Evolutionary conservation across 176 grass and related monocot species (phyloP), one percentile per base, ranked within the genome.

Genomic region (Rhynchospora tenuis): DNA sequence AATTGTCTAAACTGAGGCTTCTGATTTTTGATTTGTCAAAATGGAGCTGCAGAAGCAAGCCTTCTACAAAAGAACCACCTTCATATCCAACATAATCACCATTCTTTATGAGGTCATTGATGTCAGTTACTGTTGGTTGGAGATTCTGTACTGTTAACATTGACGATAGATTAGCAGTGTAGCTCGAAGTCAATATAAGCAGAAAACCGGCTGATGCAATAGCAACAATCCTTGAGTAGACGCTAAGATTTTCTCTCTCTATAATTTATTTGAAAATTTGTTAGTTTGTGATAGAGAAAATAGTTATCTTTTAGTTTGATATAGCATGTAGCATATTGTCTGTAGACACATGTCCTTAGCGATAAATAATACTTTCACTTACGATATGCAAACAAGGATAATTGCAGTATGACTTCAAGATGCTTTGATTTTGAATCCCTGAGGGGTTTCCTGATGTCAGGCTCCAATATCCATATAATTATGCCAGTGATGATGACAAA

Each of bases 141-240:
- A 88, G 85, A 14, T 90, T 82, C 31, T 88, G 79, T 23, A 90
- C 83, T 7, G 91, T 92, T 24, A 92, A 45, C 79, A 92, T 90
- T 80, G 85, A 88, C 27, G 87, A 9, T 38, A 92, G 66, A 10
- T 65, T 92, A 19, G 87, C 91, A 7, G 88, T 90, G 17, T 92
- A 92, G 59, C 88, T 86, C 84, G 91, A 86, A 54, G 42, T 86
- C 61, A 92, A 63, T 29, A 90, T 61, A 1, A 92, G 79, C 11
- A 92, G 52, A 3, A 90, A 63, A 54, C 66, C 84, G 5, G 83
- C 9, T 88, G 87, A 92, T 42, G 87, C 33, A 15, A 89, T 54
- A 20, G 89, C 14, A 0, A 89, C 88, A 43, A 92, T 55, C 44
- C 81, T 43, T 17, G 91, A 92, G 31, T 33, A 33, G 31, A 33